phyloP scores from a whole-genome alignment of 2,329 filamentous ascomycete species.

The Fusarium agapanthi region DNA sequence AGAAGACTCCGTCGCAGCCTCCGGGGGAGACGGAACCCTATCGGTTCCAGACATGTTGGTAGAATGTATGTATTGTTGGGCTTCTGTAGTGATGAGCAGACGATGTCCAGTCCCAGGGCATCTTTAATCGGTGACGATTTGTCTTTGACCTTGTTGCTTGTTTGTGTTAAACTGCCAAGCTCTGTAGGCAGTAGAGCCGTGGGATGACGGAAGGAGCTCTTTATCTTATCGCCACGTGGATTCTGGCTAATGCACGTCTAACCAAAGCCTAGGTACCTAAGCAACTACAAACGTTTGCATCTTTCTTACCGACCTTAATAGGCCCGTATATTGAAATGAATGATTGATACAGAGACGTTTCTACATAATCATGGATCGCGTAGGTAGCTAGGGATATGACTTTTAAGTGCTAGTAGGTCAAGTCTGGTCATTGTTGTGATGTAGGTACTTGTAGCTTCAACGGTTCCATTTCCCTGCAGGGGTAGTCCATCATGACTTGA shows the following conservation, averaged over 20 bases:
- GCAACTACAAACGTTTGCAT: background rate
- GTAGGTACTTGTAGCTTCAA: constrained; percentile 2
- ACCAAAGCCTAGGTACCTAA: background rate
- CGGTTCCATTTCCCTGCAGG: background rate
- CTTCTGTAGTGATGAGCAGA: constrained; percentile 18
- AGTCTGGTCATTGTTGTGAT: background rate
- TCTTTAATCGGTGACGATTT: constrained; percentile 22
- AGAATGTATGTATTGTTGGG: background rate
- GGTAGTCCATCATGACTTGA: constrained; percentile 22
- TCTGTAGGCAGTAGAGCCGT: background rate
- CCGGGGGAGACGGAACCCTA: constrained; percentile 38
- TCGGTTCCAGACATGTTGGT: constrained; percentile 37
- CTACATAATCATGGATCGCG: no score
- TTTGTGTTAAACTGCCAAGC: constrained; percentile 13
- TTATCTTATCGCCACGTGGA: constrained; percentile 48
- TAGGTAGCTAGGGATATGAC: background rate
- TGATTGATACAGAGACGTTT: background rate
- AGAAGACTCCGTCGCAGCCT: constrained; percentile 17
- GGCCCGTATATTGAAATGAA: background rate
- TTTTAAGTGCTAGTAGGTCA: background rate
- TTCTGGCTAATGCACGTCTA: background rate
- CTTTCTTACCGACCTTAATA: background rate
- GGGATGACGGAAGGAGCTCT: constrained; percentile 36
- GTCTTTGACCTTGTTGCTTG: constrained; percentile 1
- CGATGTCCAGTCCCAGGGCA: constrained; percentile 30